Base-by-base conservation (phyloP, 768 basidiomycete species). In the Crepidotus variabilis region DNA sequence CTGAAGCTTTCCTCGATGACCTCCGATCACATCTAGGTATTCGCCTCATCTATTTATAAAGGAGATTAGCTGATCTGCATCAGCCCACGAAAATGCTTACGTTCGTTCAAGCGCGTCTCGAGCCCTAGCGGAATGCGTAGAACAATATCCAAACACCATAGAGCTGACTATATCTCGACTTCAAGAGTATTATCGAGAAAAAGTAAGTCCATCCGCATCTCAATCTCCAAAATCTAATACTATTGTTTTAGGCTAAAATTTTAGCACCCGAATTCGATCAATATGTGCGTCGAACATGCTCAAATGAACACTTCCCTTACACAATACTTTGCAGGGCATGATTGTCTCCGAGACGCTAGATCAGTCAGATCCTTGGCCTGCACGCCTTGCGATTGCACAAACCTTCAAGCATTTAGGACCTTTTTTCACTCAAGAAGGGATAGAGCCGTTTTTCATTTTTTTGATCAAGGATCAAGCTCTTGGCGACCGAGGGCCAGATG, bases 201-300 rank as follows among this genome's bases (percentile, higher is more conserved):
- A 92, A 80, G 91, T 86, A 46, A 39, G 18, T 35, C 14, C 36
- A 1, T 39, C 39, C 20, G 18, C 21, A 39, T 34, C 14, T 11
- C 33, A 14, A 21, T 16, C 33, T 18, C 20, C 23, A 53, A 36
- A 18, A 50, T 28, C 45, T 20, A 45, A 34, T 56, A 36, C 14
- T 6, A 32, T 50, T 61, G 45, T 54, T 46, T 6, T 55, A 90
- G 89, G 91, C 93, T 2, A 94, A 88, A 69, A 80, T 91, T 36
- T 80, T 96, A 3, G 86, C 87, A 2, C 94, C 95, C 0, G 92
- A 97, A 69, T 98, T 91, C 65, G 97, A 98, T 68, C 75, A 88
- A 80, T 99, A 90, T 70, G 93, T 94, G 53, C 47, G 88, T 73
- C 28, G 28, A 28, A 1, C n/a, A 6, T 36, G 18, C 50, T 21